Conservation (phyloP, 352 stramenopile species). For the Pythium utonaiense region DNA sequence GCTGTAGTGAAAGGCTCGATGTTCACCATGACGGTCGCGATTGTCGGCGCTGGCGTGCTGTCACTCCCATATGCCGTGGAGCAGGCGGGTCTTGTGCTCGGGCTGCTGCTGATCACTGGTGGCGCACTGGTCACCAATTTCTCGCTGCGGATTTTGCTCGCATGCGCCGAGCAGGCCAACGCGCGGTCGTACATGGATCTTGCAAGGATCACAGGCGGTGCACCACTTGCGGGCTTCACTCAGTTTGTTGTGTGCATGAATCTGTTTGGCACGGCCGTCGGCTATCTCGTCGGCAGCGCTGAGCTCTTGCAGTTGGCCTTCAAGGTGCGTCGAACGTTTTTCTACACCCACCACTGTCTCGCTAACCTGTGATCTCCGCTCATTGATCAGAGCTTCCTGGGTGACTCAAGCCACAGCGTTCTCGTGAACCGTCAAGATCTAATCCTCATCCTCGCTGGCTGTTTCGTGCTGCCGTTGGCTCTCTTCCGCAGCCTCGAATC, state of each 20-base stretch:
- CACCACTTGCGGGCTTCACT: conserved; percentile 62
- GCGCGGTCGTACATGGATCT: conserved; percentile 84
- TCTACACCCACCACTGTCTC: too few species aligned
- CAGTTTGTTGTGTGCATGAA: conserved; percentile 83
- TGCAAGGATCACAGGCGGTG: conserved; percentile 56
- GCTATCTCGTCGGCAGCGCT: conserved; percentile 78
- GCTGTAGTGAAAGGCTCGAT: conserved; percentile 83
- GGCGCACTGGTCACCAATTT: conserved; percentile 79
- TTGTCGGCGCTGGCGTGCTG: conserved; percentile 79
- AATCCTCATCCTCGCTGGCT: conserved; percentile 51
- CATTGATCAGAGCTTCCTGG: conserved; percentile 35
- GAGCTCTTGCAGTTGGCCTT: conserved; percentile 72
- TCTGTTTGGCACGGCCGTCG: conserved; percentile 83
- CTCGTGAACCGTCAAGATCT: conserved; percentile 63
- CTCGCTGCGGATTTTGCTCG: conserved; percentile 72
- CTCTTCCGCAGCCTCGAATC: conserved; percentile 80
- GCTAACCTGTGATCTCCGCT: too few species aligned
- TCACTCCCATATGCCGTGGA: conserved; percentile 79
- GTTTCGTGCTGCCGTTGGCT: conserved; percentile 79
- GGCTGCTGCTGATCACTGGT: conserved; percentile 61
- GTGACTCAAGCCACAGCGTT: conserved; percentile 39
- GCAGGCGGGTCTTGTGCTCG: conserved; percentile 68
- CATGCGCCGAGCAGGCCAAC: conserved; percentile 70
- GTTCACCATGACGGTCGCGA: conserved; percentile 88
- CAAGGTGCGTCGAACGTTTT: conserved; percentile 30